A percentile compares a stretch with the other conserved stretches of the same genome.
Evolutionary conservation across 306 rosid genomes (phyloP).

Genomic region (Acmispon strigosus): DNA sequence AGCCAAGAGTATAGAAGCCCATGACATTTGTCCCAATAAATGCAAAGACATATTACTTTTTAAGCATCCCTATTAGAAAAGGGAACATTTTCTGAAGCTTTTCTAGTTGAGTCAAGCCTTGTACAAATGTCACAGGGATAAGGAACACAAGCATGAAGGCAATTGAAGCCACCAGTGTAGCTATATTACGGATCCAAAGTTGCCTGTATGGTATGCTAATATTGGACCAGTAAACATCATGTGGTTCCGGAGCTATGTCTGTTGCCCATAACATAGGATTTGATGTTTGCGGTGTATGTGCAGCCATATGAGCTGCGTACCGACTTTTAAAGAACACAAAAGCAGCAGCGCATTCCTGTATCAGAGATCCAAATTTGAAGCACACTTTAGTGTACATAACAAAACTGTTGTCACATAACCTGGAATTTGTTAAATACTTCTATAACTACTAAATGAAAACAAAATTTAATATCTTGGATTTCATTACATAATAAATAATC

Average conservation of each 20-base stretch:
- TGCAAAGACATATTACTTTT: conserved; percentile 42
- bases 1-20: conserved; percentile 6
- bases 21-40: neutral
- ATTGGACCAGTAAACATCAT: conserved; percentile 90
- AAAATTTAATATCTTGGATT: neutral
- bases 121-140: conserved; percentile 78
- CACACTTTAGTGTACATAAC: conserved; percentile 10
- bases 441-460: conserved; percentile 4
- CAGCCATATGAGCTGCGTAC: conserved; percentile 66
- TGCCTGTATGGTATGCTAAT: conserved; percentile 79
- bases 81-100: conserved; percentile 62
- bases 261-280: conserved; percentile 99
- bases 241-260: conserved; percentile 80
- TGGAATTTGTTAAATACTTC: neutral
- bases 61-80: conserved; percentile 59
- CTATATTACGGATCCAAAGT: conserved; percentile 91
- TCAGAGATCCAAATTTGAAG: conserved; percentile 10
- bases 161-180: conserved; percentile 53
- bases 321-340: conserved; percentile 98
- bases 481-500: neutral
- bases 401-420: conserved; percentile 5
- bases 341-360: conserved; percentile 84
- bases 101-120: conserved; percentile 83
- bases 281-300: conserved; percentile 64
- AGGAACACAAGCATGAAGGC: conserved; percentile 84